These are phyloP conservation scores for Litsea cubeba DNA, from an alignment of 164 flowering plant genomes.

Conservation along the genomic window DNA sequence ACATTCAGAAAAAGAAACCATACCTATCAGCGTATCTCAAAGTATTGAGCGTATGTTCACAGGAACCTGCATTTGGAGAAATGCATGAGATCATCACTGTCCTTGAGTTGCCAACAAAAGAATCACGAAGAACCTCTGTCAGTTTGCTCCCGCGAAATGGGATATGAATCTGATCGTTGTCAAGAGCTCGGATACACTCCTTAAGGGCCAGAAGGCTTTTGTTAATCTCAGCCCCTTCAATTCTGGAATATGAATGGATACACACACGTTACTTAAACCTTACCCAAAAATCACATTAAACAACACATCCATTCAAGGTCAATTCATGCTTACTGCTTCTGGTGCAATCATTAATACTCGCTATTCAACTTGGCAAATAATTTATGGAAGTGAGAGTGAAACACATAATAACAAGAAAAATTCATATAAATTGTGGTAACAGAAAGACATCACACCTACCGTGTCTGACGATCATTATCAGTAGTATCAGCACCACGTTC, in stretches of 20 bases:
- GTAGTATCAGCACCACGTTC: slow-evolving; percentile 99
- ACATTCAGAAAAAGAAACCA: background rate
- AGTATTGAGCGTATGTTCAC: slow-evolving; percentile 97
- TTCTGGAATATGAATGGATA: slow-evolving; percentile 37
- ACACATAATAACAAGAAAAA: background rate
- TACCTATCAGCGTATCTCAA: slow-evolving; percentile 99
- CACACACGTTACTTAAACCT: background rate
- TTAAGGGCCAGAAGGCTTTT: slow-evolving; percentile 98
- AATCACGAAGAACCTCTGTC: slow-evolving; percentile 96
- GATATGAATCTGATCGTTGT: slow-evolving; percentile 94
- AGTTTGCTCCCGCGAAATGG: slow-evolving; percentile 99
- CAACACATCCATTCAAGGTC: background rate
- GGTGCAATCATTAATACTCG: background rate
- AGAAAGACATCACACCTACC: slow-evolving; percentile 37
- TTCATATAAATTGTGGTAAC: too few relatives aligned
- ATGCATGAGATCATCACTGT: slow-evolving; percentile 99
- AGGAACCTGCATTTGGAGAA: slow-evolving; percentile 99
- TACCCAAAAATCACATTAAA: background rate
- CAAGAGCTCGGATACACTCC: slow-evolving; percentile 98
- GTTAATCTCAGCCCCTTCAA: slow-evolving; percentile 99
- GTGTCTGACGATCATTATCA: slow-evolving; percentile 93
- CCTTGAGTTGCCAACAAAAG: slow-evolving; percentile 96
- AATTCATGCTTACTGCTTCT: background rate
- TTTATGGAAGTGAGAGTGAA: background rate
- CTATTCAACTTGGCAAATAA: background rate